phyloP scores from a whole-genome alignment of 2,329 filamentous ascomycete genomes.

The Botryotinia globosa region DNA sequence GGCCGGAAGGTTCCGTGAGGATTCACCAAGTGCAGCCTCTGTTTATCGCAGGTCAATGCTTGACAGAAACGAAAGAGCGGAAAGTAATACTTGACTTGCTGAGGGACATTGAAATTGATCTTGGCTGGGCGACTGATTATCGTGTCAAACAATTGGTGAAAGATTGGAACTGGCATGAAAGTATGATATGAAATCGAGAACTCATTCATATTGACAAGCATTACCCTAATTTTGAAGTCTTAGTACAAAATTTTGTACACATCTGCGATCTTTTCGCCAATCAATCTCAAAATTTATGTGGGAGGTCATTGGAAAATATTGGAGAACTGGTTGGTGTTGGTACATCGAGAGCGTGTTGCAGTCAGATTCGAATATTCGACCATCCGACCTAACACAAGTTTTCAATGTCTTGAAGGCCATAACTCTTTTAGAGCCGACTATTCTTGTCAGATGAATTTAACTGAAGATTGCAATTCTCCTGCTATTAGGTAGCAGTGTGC shows the following conservation, averaged over 20 bases:
- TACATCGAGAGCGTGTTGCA: neutral
- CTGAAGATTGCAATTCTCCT: neutral
- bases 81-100: slow-evolving; percentile 54
- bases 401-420: neutral
- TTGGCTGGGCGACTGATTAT: slow-evolving; percentile 63
- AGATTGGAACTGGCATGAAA: slow-evolving; percentile 40
- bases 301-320: neutral
- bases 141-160: slow-evolving; percentile 52
- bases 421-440: neutral
- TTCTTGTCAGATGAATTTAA: neutral
- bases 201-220: neutral
- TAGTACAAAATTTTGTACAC: neutral
- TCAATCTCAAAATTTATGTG: too few species aligned
- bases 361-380: neutral
- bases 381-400: neutral
- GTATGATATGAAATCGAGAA: neutral
- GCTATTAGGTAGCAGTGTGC: neutral
- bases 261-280: neutral
- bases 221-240: neutral
- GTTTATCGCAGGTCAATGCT: slow-evolving; percentile 60
- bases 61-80: slow-evolving; percentile 53
- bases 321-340: neutral
- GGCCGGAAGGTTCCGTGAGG: slow-evolving; percentile 54
- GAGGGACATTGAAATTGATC: slow-evolving; percentile 58
- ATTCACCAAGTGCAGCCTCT: slow-evolving; percentile 58